Evolutionary conservation across 2,329 filamentous ascomycete genomes (phyloP).

Genomic region (Pseudogymnoascus sp.): DNA sequence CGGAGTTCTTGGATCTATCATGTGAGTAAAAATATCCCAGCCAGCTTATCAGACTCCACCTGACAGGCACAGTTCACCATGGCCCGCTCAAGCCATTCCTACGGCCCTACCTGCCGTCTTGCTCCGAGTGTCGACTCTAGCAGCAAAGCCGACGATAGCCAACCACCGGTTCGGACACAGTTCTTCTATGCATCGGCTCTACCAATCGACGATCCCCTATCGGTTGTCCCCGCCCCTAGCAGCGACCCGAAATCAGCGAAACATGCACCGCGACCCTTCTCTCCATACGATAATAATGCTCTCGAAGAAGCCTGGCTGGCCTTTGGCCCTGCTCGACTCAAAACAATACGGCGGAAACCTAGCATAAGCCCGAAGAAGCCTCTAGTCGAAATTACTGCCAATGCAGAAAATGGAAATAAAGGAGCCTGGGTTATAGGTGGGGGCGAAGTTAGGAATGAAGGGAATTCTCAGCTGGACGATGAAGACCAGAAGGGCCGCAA

Average conservation of each 20-base stretch:
- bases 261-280: slow-evolving; percentile 67
- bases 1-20: neutral
- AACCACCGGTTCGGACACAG: slow-evolving; percentile 56
- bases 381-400: neutral
- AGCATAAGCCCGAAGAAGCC: neutral
- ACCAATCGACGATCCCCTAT: slow-evolving; percentile 83
- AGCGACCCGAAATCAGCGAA: slow-evolving; percentile 45
- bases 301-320: slow-evolving; percentile 71
- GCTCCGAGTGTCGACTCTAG: slow-evolving; percentile 14
- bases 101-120: slow-evolving; percentile 25
- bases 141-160: slow-evolving; percentile 31
- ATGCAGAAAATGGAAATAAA: neutral
- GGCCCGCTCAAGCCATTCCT: slow-evolving; percentile 24
- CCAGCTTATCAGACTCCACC: neutral
- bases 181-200: slow-evolving; percentile 82
- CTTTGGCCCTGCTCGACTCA: slow-evolving; percentile 37
- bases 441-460: neutral
- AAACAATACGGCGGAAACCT: neutral
- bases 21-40: neutral
- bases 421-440: neutral
- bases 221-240: slow-evolving; percentile 47
- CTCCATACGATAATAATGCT: slow-evolving; percentile 67
- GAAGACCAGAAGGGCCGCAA: neutral
- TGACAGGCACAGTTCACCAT: slow-evolving; percentile 18
- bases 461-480: neutral